Base-by-base conservation (phyloP, 2,329 filamentous ascomycete genomes). In the Xylaria digitata region DNA sequence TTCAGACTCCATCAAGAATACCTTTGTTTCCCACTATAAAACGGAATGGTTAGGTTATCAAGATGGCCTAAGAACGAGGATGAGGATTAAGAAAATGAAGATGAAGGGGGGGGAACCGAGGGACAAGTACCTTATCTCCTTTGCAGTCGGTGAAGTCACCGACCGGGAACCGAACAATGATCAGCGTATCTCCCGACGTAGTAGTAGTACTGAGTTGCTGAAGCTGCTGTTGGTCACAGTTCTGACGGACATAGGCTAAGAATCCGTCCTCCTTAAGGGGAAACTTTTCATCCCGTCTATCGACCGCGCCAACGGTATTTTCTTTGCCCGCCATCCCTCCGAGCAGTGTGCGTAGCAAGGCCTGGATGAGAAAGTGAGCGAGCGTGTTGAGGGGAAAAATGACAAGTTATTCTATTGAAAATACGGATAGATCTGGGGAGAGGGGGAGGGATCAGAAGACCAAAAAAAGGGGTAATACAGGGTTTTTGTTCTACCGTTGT, bases 1-100 rank as follows among this genome's bases (percentile, higher is more conserved):
- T 1, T 80, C 72, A 1, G 84, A 85, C 63, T 81, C 77, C 61
- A 86, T 82, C 2, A 79, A 80, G 61, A 86, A 77, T 23, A 75
- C 63, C 37, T 82, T 78, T 2, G 79, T 77, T 21, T 63, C 55
- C 74, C 74, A 75, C 73, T 75, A 40, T 7, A 55, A 52, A 40
- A n/a, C 54, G 23, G 43, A 40, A 48, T 19, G 11, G 21, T 43
- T 56, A 46, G 23, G 23, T 42, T 15, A 19, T 6, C 3, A 32
- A 21, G 49, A 46, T 15, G 19, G 30, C 30, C 32, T 2, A 50
- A 9, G 26, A 5, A 30, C 17, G 11, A 3, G n/a, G 26, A n/a
- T 5, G 11, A 6, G 8, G 26, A n/a, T 5, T 3, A 13, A 13
- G 32, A 32, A 21, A 15, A 21, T 2, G 15, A 26, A 9, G 9